Percentiles rank a stretch among this genome's conserved stretches.
phyloP scores from a whole-genome alignment of 177 flowering plant species.

The Vitis hybrid region DNA sequence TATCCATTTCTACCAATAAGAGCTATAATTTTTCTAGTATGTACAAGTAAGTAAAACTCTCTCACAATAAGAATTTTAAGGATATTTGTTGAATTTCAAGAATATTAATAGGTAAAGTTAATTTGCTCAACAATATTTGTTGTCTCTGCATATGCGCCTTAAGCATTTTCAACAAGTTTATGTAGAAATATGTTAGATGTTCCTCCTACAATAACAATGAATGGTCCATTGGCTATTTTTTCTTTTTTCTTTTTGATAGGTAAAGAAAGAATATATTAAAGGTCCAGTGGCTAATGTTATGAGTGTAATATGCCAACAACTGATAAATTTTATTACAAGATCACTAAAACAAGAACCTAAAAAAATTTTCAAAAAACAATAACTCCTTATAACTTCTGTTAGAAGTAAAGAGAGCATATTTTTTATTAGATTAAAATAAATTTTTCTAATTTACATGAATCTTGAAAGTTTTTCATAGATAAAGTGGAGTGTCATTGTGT shows the following conservation, averaged over 20 bases:
- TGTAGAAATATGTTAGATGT: conserved; percentile 93
- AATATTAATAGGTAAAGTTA: no score
- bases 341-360: conserved; percentile 71
- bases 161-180: conserved; percentile 96
- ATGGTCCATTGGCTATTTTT: conserved; percentile 50
- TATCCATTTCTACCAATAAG: conserved; percentile 98
- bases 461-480: no score
- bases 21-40: conserved; percentile 91
- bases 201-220: conserved; percentile 98
- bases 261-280: no score
- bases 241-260: no score
- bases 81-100: no score
- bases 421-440: no score
- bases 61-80: conserved; percentile 97
- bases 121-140: conserved; percentile 99
- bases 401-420: no score
- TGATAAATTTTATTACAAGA: conserved; percentile 82
- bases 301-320: conserved; percentile 96
- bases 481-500: no score
- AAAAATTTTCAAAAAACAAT: no score
- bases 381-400: no score
- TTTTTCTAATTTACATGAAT: no score
- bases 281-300: conserved; percentile 66
- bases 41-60: conserved; percentile 89
- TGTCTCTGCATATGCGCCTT: conserved; percentile 99